Base-by-base conservation (phyloP, 148 eudicot species). In the Vaccinium myrtillus region DNA sequence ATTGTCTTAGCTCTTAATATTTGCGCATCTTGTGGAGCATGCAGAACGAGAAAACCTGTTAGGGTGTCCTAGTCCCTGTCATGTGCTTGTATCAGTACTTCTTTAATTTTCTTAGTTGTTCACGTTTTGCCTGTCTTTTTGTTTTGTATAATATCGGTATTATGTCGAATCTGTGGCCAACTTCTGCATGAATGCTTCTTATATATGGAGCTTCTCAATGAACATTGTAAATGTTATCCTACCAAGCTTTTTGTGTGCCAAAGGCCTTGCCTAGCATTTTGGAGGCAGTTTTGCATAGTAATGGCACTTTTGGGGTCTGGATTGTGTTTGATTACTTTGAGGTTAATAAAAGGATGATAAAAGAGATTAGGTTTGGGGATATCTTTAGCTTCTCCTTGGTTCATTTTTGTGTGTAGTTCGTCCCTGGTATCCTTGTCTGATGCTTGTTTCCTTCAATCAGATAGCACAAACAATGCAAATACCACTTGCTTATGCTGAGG, bases 391-490 rank as follows among this genome's bases (percentile, higher is more conserved):
- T 75, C 25, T 15, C n/a, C 56, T 49, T 49, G 19, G 23, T 48
- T 4, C n/a, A 8, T 49, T 21, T 3, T 49, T n/a, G 1, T 81
- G 18, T 46, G 43, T 63, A 2, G 8, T 61, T 63, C 1, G 71
- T 39, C 2, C 25, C 18, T 18, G 14, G 36, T 77, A 23, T 77
- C 63, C 13, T 80, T 25, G 19, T 43, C 63, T 61, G 81, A 77
- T 82, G 61, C 43, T 67, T 58, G 43, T 32, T 61, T 43, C 25
- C 79, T 70, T 63, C 43, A 77, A 83, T 30, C 89, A 97, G 99
- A 81, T 97, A 23, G 90, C 94, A 50, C 98, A 97, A 88, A 93
- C 98, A 15, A 97, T 97, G 98, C 98, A 97, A 93, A 92, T 97
- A 83, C 99, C 98, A 25, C 92, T 97, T 78, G 79, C 91, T 16